Conservation (phyloP, 106 monocot species). For the Narthecium ossifragum region DNA sequence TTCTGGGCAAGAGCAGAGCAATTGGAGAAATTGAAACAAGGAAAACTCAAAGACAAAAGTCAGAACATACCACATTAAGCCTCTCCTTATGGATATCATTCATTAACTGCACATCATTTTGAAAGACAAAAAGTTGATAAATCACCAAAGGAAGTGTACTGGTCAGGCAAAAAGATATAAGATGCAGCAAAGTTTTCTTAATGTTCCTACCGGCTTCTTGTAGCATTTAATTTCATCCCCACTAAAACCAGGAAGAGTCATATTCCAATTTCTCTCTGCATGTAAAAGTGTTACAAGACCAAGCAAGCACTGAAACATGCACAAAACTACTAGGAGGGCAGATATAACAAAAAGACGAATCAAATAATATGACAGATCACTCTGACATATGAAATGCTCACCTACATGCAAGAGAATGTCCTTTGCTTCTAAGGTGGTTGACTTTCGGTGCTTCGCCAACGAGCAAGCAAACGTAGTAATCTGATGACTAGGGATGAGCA, state of each 20-base stretch:
- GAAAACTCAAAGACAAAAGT: neutral
- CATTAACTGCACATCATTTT: conserved; percentile 31
- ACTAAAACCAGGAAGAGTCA: conserved; percentile 79
- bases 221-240: conserved; percentile 93
- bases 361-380: neutral
- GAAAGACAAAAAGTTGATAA: conserved; percentile 6
- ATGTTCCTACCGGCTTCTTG: conserved; percentile 68
- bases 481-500: conserved; percentile 23
- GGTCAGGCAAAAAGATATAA: neutral
- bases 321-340: neutral
- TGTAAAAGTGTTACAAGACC: neutral
- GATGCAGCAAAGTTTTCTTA: neutral
- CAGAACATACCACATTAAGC: conserved; percentile 61
- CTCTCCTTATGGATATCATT: conserved; percentile 97
- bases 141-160: neutral
- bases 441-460: conserved; percentile 96
- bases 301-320: neutral
- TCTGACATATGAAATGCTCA: conserved; percentile 18
- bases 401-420: conserved; percentile 94
- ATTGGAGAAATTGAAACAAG: neutral
- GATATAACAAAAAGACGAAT: neutral
- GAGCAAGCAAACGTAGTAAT: conserved; percentile 76
- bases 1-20: neutral
- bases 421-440: conserved; percentile 75
- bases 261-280: conserved; percentile 95